A percentile compares a stretch with the other conserved stretches of the same genome.
Conservation (phyloP, 2,329 filamentous ascomycete genomes). For the Parastagonospora avenae region DNA sequence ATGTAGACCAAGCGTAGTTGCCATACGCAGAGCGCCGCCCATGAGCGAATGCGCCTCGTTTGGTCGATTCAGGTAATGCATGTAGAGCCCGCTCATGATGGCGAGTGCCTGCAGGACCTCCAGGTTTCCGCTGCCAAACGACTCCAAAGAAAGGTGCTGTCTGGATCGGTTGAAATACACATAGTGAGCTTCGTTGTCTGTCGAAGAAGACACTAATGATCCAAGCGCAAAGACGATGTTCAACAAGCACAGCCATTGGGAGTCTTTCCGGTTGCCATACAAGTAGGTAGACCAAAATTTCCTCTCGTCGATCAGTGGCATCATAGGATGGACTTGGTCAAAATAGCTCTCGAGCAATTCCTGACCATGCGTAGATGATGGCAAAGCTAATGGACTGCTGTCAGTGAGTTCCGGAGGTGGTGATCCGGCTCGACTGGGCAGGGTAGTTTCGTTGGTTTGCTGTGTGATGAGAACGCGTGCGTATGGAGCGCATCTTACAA, state of each 20-base stretch:
- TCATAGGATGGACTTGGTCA: slow-evolving; percentile 72
- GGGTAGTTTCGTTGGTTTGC: slow-evolving; percentile 45
- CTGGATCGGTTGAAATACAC: slow-evolving; percentile 72
- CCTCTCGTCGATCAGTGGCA: slow-evolving; percentile 75
- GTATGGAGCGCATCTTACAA: slow-evolving; percentile 61
- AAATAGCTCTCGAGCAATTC: slow-evolving; percentile 77
- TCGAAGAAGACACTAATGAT: slow-evolving; percentile 69
- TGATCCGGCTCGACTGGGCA: slow-evolving; percentile 43
- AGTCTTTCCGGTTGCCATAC: slow-evolving; percentile 66
- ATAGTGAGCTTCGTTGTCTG: slow-evolving; percentile 68
- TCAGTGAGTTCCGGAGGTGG: slow-evolving; percentile 43
- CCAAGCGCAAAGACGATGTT: slow-evolving; percentile 81
- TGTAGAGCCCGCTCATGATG: slow-evolving; percentile 75
- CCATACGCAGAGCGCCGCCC: slow-evolving; percentile 74
- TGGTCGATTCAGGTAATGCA: slow-evolving; percentile 77
- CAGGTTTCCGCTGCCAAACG: slow-evolving; percentile 72
- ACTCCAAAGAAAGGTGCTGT: slow-evolving; percentile 69
- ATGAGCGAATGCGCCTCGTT: slow-evolving; percentile 77
- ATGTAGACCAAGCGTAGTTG: slow-evolving; percentile 74
- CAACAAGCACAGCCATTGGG: slow-evolving; percentile 72
- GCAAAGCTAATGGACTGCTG: slow-evolving; percentile 52
- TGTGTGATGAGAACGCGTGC: slow-evolving; percentile 55
- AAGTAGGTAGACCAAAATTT: slow-evolving; percentile 70
- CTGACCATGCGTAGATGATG: slow-evolving; percentile 67
- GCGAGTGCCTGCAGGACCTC: slow-evolving; percentile 74